Evolutionary conservation across 148 eudicot species (phyloP).

Genomic region (Cornus controversa): DNA sequence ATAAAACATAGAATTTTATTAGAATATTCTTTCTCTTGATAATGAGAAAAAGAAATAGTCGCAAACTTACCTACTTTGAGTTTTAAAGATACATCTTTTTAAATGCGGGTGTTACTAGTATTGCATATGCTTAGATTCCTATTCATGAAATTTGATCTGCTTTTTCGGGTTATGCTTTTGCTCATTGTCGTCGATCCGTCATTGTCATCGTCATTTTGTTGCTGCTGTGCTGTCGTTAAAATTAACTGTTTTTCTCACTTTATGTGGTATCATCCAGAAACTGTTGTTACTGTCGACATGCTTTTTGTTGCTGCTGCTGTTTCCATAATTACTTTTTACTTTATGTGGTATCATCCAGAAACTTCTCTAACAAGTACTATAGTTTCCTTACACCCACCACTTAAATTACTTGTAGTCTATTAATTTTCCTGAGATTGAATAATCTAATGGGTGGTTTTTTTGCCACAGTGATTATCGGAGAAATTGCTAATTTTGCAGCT

Average conservation of each 20-base stretch:
- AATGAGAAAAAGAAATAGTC: neutral
- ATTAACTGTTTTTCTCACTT: neutral
- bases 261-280: neutral
- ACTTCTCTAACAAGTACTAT: neutral
- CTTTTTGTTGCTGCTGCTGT: neutral
- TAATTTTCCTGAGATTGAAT: slow-evolving; percentile 4
- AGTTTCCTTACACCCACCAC: neutral
- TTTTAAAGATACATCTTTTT: neutral
- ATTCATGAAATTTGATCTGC: neutral
- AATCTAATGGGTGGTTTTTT: slow-evolving; percentile 21
- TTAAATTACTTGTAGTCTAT: neutral
- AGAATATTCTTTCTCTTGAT: neutral
- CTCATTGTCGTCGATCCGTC: neutral
- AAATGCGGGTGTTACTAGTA: neutral
- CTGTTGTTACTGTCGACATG: neutral
- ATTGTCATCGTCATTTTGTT: neutral
- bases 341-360: neutral
- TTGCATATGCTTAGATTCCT: neutral
- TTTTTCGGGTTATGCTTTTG: neutral
- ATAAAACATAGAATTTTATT: too few relatives aligned
- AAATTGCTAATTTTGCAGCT: slow-evolving; percentile 84
- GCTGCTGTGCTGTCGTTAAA: neutral
- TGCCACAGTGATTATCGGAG: slow-evolving; percentile 80
- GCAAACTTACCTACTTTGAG: neutral
- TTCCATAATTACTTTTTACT: neutral